Evolutionary conservation across 164 flowering plant genomes (phyloP).

Genomic region (Stephania cephalantha): DNA sequence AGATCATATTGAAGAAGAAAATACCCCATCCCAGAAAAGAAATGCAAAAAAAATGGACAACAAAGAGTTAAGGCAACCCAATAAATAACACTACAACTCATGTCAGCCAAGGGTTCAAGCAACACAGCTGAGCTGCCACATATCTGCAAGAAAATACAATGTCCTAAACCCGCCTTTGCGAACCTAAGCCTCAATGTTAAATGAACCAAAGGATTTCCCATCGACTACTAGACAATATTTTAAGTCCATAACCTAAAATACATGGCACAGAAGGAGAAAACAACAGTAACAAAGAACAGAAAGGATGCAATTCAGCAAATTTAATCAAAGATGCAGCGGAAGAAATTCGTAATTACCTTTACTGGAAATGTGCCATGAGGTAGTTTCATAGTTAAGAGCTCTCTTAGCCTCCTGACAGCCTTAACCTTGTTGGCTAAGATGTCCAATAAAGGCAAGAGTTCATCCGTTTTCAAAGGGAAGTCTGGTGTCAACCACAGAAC

Average conservation of each 20-base stretch:
- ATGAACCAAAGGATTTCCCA: constrained; percentile 1
- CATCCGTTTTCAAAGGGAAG: constrained; percentile 91
- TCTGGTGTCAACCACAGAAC: constrained; percentile 95
- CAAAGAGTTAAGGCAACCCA: too few species aligned
- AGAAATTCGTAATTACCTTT: constrained; percentile 50
- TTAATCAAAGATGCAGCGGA: constrained; percentile 7
- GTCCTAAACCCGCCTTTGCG: not conserved
- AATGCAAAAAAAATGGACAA: not conserved
- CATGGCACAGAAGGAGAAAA: not conserved
- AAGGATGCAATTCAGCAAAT: not conserved
- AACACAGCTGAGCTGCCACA: not conserved
- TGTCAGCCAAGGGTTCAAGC: not conserved
- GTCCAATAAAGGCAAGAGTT: constrained; percentile 88
- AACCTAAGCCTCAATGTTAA: not conserved
- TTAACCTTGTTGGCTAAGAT: constrained; percentile 96
- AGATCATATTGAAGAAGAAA: not conserved
- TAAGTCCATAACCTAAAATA: not conserved
- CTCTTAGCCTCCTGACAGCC: constrained; percentile 92
- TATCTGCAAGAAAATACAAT: not conserved
- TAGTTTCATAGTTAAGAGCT: constrained; percentile 90
- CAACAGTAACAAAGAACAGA: not conserved
- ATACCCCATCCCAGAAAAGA: not conserved
- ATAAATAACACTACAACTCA: not conserved
- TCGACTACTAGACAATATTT: not conserved
- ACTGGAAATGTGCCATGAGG: constrained; percentile 91